Base-by-base conservation (phyloP, 352 stramenopile species). In the Phytophthora sojae region DNA sequence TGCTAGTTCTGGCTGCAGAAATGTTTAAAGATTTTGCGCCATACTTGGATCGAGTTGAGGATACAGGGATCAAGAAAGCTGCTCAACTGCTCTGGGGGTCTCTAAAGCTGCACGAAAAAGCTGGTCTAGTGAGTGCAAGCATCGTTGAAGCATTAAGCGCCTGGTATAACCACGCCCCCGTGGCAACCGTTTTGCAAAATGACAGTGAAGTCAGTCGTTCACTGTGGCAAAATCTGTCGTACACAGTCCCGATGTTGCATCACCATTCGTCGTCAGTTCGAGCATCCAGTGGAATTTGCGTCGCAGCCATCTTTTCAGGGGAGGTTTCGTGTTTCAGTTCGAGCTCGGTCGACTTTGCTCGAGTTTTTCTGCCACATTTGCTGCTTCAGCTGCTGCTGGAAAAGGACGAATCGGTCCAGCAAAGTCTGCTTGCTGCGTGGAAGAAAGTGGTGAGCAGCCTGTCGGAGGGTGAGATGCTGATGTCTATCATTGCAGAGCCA, bases 311-410 rank as follows among this genome's bases (percentile, higher is more conserved):
- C 60, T 83, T 86, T 61, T 69, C 69, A 11, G 47, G 30, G 0
- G 51, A 69, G 21, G 60, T n/a, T 47, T 56, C 52, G 19, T 71
- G 54, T 37, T 66, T 59, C 44, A 61, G 50, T 25, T 61, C 37
- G 23, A 67, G 32, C 15, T 12, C 39, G 32, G 35, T 58, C 5
- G 32, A 44, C 14, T 84, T 84, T 67, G 60, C 53, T 47, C 29
- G 56, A 47, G 73, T 63, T 12, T 61, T 92, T 39, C 58, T 93
- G 23, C 71, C 88, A 0, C 88, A 88, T 67, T 23, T 95, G 19
- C 44, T 95, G 37, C 68, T 91, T 23, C 88, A 95, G 57, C 9
- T 94, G 8, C 54, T 93, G 51, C 47, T 76, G 14, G 88, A 93
- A 61, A 60, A 76, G 9, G 61, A 87, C 8, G 52, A 79, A 2